phyloP scores from a whole-genome alignment of 441 rosid species.

The Adansonia rubrostipa region DNA sequence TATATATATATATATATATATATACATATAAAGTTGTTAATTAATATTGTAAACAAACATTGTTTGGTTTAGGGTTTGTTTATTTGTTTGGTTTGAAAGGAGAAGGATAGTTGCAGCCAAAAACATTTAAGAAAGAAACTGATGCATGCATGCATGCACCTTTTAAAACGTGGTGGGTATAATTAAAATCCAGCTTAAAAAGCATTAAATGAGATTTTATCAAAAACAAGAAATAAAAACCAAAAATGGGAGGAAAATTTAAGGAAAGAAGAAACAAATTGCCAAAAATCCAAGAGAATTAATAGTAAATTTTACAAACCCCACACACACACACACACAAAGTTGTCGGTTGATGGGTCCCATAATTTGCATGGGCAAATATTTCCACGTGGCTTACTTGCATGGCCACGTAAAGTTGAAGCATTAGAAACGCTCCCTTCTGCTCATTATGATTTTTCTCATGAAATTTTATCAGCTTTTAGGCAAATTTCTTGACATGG shows the following conservation, averaged over 20 bases:
- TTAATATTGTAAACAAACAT: too few relatives aligned
- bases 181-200: not conserved
- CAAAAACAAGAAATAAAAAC: not conserved
- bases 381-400: conserved; percentile 15
- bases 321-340: not conserved
- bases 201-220: not conserved
- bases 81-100: not conserved
- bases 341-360: not conserved
- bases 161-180: not conserved
- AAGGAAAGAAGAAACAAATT: not conserved
- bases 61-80: not conserved
- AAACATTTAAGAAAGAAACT: not conserved
- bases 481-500: conserved; percentile 11
- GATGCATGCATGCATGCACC: not conserved
- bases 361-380: not conserved
- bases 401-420: conserved; percentile 3
- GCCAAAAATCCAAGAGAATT: not conserved
- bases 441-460: not conserved
- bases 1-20: too few relatives aligned
- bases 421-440: not conserved
- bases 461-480: not conserved
- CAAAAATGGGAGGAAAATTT: not conserved
- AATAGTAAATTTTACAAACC: not conserved
- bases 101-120: not conserved
- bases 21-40: too few relatives aligned